Evolutionary conservation across 1,284 basidiomycete species (phyloP), one percentile per base, ranked within the genome.

Genomic region (Papiliotrema terrestris): DNA sequence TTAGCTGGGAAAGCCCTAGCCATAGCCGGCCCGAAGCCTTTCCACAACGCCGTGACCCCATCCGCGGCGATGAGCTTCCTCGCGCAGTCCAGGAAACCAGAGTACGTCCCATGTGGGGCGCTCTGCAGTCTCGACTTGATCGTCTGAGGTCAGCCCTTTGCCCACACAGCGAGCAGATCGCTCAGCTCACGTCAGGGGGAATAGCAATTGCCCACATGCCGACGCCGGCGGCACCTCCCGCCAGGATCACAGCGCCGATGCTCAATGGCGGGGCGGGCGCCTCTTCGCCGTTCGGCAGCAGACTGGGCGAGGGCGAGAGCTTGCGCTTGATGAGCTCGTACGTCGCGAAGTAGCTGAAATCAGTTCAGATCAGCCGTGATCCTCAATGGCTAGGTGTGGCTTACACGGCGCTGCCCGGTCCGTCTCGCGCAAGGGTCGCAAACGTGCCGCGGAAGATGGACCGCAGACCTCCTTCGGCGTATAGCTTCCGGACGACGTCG

Each of bases 181-280:
- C 45, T 47, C 35, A 58, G 79, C 88, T 61, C 68, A 91, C 92
- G 78, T 97, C 93, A 46, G 93, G 92, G 51, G 93, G 93, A 64
- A 97, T 95, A 32, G 89, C 93, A 63, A 96, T 81, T 35, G 89
- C 82, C 94, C 94, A 97, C 96, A 98, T 98, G 45, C 93, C 92
- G 36, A 98, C 86, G 69, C 96, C 96, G 8, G 96, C 96, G 52
- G 85, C 86, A 59, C 94, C 95, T 69, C 96, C 96, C 44, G 96
- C 92, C 51, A 94, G 69, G 67, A 98, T 88, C 68, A 98, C 85
- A 29, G 90, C 88, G 45, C 88, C 81, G 38, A 99, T 81, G 70
- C 94, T 91, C 58, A 98, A 82, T 54, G 96, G 86, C 36, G 86
- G 83, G 3, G 89, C 81, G 32, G 87, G 87, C 45, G 83, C 83